Conservation (phyloP, 78 protist genomes). For the Dictyostelium purpureum region DNA sequence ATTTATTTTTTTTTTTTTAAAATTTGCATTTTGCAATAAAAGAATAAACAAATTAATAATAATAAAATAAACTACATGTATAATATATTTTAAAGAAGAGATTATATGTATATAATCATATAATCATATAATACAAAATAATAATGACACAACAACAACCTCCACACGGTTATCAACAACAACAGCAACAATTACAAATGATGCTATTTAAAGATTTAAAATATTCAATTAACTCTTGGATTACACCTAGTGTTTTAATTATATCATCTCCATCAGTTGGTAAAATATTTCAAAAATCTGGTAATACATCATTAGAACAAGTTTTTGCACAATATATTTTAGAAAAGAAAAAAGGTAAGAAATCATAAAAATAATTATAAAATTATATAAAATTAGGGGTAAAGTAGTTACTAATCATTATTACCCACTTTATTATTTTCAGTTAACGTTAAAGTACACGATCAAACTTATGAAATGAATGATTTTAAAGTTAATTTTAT, state of each 20-base stretch:
- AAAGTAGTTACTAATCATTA: background rate
- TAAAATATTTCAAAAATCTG: slow-evolving; percentile 43
- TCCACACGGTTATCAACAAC: background rate
- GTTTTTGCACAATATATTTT: slow-evolving; percentile 21
- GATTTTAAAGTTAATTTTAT: slow-evolving; percentile 65
- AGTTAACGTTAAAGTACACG: slow-evolving; percentile 30
- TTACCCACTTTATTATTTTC: background rate
- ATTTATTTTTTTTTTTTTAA: too few species aligned
- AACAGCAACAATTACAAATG: slow-evolving; percentile 11
- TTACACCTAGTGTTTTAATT: slow-evolving; percentile 49
- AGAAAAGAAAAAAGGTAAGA: slow-evolving; percentile 38
- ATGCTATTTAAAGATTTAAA: slow-evolving; percentile 34
- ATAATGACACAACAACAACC: background rate
- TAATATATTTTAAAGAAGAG: background rate
- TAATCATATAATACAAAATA: background rate
- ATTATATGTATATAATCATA: background rate
- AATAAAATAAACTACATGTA: background rate
- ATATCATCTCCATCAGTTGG: slow-evolving; percentile 51
- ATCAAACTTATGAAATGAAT: slow-evolving; percentile 35
- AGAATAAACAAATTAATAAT: background rate
- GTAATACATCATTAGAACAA: slow-evolving; percentile 27
- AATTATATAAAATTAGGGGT: background rate
- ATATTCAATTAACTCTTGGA: slow-evolving; percentile 46
- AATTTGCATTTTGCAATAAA: background rate
- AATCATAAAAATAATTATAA: background rate